phyloP scores from a whole-genome alignment of 78 protist species.

The Tieghemostelium lacteum region DNA sequence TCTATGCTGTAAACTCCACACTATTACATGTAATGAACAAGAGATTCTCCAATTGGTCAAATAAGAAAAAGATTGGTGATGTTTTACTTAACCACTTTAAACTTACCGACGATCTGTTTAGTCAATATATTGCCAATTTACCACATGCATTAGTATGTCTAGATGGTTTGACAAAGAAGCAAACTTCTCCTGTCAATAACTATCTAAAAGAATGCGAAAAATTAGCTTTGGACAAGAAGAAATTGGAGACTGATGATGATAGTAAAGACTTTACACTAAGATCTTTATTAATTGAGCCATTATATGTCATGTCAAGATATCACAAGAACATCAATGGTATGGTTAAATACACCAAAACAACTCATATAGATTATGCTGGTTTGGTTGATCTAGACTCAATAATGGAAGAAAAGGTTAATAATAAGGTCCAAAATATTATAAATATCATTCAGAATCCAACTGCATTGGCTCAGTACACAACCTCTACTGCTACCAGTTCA shows the following conservation, averaged over 20 bases:
- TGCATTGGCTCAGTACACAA: slow-evolving; percentile 1
- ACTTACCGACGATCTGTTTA: slow-evolving; percentile 22
- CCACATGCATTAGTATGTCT: slow-evolving; percentile 17
- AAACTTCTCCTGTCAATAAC: slow-evolving; percentile 9
- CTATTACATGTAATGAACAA: slow-evolving; percentile 22
- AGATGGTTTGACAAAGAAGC: slow-evolving; percentile 35
- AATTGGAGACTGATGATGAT: slow-evolving; percentile 53
- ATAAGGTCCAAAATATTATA: slow-evolving; percentile 20
- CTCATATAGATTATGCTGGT: slow-evolving; percentile 43
- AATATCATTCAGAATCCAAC: not conserved
- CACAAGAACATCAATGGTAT: slow-evolving; percentile 52
- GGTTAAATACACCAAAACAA: slow-evolving; percentile 68
- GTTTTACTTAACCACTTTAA: slow-evolving; percentile 48
- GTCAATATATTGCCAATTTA: slow-evolving; percentile 31
- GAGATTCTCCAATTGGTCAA: slow-evolving; percentile 13
- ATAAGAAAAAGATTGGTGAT: slow-evolving; percentile 49
- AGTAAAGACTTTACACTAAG: slow-evolving; percentile 33
- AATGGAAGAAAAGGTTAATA: slow-evolving; percentile 26
- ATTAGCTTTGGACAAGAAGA: slow-evolving; percentile 23
- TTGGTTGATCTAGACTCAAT: slow-evolving; percentile 32
- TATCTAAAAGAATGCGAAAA: slow-evolving; percentile 56
- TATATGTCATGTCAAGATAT: slow-evolving; percentile 24
- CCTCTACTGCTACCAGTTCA: not conserved
- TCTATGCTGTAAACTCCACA: slow-evolving; percentile 18
- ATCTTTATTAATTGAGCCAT: slow-evolving; percentile 31